phyloP scores from a whole-genome alignment of 1,284 basidiomycete genomes.

The Apiotrichum laibachii region DNA sequence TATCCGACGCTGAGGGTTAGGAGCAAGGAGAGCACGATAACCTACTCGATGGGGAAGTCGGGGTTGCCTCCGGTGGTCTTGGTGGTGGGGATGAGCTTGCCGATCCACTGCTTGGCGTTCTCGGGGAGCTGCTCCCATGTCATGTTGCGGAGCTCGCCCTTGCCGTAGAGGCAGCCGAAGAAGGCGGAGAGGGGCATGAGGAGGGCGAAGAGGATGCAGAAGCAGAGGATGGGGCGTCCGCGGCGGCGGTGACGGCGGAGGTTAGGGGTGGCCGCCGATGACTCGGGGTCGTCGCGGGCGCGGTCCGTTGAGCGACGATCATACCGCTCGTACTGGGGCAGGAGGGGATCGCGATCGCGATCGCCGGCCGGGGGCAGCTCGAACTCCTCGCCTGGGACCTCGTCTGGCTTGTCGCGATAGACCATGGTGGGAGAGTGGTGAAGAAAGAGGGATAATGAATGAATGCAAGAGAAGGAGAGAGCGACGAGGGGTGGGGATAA shows the following conservation, averaged over 20 bases:
- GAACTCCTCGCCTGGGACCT: constrained; percentile 25
- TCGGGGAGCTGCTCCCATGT: constrained; percentile 38
- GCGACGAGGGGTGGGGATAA: background rate
- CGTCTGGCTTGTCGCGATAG: constrained; percentile 19
- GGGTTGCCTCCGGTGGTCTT: constrained; percentile 21
- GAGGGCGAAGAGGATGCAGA: constrained; percentile 29
- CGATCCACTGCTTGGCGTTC: constrained; percentile 36
- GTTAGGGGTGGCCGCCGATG: background rate
- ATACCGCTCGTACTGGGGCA: constrained; percentile 33
- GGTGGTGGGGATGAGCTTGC: constrained; percentile 21
- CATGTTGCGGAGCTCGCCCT: constrained; percentile 21
- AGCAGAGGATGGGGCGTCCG: constrained; percentile 23
- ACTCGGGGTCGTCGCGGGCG: background rate
- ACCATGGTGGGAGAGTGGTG: constrained; percentile 8
- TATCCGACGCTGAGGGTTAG: constrained; percentile 62
- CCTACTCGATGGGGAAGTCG: constrained; percentile 49
- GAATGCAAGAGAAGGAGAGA: background rate
- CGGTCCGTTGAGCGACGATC: constrained; percentile 1
- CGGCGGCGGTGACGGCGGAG: constrained; percentile 6
- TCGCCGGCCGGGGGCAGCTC: constrained; percentile 31
- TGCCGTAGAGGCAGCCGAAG: constrained; percentile 25
- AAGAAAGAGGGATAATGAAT: background rate
- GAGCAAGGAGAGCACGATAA: constrained; percentile 6
- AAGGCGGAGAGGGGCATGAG: constrained; percentile 27
- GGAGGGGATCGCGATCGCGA: constrained; percentile 35